phyloP scores from a whole-genome alignment of 2,329 filamentous ascomycete genomes.

The Colletotrichum agaves region DNA sequence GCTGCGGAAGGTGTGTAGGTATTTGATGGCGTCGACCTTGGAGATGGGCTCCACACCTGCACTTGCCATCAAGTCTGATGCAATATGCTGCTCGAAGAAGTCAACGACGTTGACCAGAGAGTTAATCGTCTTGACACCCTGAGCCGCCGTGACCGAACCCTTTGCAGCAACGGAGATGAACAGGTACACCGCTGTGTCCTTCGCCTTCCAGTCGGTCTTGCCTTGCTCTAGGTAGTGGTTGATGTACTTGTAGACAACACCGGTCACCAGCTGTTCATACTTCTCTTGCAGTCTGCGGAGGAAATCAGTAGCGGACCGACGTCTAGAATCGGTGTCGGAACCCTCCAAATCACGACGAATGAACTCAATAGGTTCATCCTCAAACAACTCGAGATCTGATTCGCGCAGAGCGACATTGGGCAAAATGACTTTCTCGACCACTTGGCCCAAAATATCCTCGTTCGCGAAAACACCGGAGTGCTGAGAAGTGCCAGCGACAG shows the following conservation, averaged over 20 bases:
- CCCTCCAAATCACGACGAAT: conserved; percentile 95
- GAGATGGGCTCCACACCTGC: conserved; percentile 81
- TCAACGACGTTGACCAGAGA: conserved; percentile 88
- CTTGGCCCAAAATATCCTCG: conserved; percentile 80
- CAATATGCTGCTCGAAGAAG: conserved; percentile 94
- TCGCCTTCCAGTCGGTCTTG: conserved; percentile 91
- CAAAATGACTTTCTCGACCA: conserved; percentile 95
- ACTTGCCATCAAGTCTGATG: conserved; percentile 82
- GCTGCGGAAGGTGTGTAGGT: conserved; percentile 95
- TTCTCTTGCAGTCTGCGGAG: conserved; percentile 87
- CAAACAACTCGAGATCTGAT: conserved; percentile 94
- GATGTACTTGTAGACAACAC: conserved; percentile 88
- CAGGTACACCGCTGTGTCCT: conserved; percentile 97
- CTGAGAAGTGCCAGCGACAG: conserved; percentile 79
- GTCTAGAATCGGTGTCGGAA: conserved; percentile 92
- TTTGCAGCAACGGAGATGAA: conserved; percentile 95
- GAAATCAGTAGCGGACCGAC: conserved; percentile 95
- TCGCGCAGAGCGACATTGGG: conserved; percentile 93
- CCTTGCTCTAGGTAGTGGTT: conserved; percentile 85
- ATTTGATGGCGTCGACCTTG: conserved; percentile 98
- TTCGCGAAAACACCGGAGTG: conserved; percentile 90
- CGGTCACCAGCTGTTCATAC: conserved; percentile 86
- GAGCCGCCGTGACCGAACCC: conserved; percentile 84
- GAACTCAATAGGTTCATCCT: conserved; percentile 98
- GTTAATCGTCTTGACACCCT: conserved; percentile 93